Conservation (phyloP, 495 filamentous ascomycete species). For the Penicillium flavigenum region DNA sequence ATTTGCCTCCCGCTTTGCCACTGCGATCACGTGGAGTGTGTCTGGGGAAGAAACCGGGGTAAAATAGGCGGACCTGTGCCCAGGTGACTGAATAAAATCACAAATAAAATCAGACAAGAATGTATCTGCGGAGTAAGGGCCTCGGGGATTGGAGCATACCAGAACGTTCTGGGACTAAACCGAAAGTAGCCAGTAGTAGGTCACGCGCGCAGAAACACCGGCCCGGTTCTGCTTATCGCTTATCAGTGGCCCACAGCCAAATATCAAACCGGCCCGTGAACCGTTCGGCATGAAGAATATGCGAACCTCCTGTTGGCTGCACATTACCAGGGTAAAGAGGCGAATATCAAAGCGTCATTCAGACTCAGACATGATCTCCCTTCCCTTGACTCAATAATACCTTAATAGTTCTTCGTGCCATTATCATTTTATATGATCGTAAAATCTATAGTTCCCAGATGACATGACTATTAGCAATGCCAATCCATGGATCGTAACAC, state of each 20-base stretch:
- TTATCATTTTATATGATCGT: not conserved
- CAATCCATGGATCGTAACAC: not conserved
- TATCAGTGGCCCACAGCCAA: slow-evolving; percentile 14
- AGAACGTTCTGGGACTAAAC: not conserved
- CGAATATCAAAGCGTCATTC: slow-evolving; percentile 1
- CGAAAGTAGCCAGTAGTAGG: not conserved
- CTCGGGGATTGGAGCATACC: not conserved
- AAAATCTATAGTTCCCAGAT: not conserved
- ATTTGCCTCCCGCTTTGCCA: slow-evolving; percentile 1
- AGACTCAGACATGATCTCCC: slow-evolving; percentile 1
- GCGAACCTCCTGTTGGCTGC: not conserved
- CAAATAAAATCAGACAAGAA: not conserved
- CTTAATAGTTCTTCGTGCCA: not conserved
- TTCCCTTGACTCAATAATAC: not conserved
- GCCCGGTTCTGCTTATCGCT: slow-evolving; percentile 15
- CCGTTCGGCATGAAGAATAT: slow-evolving; percentile 2
- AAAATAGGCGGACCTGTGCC: not conserved
- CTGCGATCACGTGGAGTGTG: not conserved
- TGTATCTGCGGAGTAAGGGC: too few relatives aligned
- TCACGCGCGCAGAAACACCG: slow-evolving; percentile 12
- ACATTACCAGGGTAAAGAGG: not conserved
- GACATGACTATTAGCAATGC: not conserved
- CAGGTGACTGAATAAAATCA: not conserved
- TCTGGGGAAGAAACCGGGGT: slow-evolving; percentile 13
- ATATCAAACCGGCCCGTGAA: slow-evolving; percentile 21